These are phyloP conservation scores for Pseudogymnoascus sp. DNA, from an alignment of 2,329 filamentous ascomycete species.

Conservation along the genomic window DNA sequence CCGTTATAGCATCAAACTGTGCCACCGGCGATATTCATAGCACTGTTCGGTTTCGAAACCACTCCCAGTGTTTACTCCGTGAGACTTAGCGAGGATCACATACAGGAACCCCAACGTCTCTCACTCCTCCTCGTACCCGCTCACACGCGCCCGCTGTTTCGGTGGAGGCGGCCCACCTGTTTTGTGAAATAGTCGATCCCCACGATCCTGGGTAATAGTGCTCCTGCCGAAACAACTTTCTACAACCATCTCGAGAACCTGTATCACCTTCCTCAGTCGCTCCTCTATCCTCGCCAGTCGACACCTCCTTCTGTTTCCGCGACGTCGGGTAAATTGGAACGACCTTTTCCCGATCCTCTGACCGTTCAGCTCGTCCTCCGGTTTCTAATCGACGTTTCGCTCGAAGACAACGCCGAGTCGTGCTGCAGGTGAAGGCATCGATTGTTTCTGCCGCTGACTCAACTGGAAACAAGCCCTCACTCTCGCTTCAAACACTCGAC, in stretches of 20 bases:
- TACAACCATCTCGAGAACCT: neutral
- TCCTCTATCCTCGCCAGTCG: neutral
- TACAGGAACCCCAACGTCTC: neutral
- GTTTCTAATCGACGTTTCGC: neutral
- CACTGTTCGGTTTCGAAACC: neutral
- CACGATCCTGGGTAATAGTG: neutral
- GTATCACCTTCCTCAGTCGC: neutral
- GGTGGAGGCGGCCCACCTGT: slow-evolving; percentile 1
- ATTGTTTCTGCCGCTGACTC: slow-evolving; percentile 2
- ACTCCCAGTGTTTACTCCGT: neutral
- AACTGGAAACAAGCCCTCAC: neutral
- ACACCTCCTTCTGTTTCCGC: neutral
- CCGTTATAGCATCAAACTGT: neutral
- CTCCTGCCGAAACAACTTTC: slow-evolving; percentile 1
- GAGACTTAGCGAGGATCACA: neutral
- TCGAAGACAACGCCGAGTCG: neutral
- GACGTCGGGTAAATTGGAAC: neutral
- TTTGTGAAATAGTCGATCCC: slow-evolving; percentile 2
- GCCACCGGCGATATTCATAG: neutral
- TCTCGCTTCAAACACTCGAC: neutral
- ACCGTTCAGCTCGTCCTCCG: neutral
- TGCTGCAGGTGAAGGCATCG: neutral
- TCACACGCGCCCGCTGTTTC: slow-evolving; percentile 2
- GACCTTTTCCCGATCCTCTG: neutral
- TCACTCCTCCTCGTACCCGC: neutral